Base-by-base conservation (phyloP, 2,329 filamentous ascomycete species). In the Fusarium chaquense region DNA sequence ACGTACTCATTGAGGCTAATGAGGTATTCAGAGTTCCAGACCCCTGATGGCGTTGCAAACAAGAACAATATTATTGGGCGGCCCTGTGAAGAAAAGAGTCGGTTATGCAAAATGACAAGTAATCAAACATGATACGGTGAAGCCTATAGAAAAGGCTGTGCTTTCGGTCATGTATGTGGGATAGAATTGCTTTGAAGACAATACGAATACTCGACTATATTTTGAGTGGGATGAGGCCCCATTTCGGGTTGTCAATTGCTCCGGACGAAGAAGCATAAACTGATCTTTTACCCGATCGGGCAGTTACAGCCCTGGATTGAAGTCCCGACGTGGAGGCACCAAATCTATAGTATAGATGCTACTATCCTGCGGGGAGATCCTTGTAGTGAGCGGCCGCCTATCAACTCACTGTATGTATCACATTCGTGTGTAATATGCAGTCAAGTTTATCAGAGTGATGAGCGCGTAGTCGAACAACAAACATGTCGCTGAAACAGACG, bases 341-440 rank as follows among this genome's bases (percentile, higher is more conserved):
- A 65, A 61, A 65, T 64, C 59, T 32, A 13, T 15, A 33, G 28
- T 65, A 16, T 22, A 26, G 16, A 44, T 44, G 36, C 41, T 26
- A 44, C 15, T 26, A 36, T 52, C 53, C 30, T 41, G 47, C n/a
- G 32, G 61, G 47, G 62, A 32, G 28, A 54, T 56, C 65, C 26
- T 38, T 57, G 50, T 56, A 54, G 47, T 62, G 41, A 69, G 72
- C 69, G 69, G 71, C 71, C 71, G 71, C 69, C 56, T 44, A 43
- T 56, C 33, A 28, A 56, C 32, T 63, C 30, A 24, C n/a, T 40
- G 46, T 62, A 44, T 54, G 46, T 62, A 44, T 54, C 40, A 62
- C 24, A 28, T 22, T 56, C 53, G 18, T 38, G n/a, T 22, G 32
- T 38, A 24, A n/a, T 55, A 6, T 30, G 28, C 28, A 30, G 28